Base-by-base conservation (phyloP, 371 early-diverging fungal species). In the Umbelopsis sp. region DNA sequence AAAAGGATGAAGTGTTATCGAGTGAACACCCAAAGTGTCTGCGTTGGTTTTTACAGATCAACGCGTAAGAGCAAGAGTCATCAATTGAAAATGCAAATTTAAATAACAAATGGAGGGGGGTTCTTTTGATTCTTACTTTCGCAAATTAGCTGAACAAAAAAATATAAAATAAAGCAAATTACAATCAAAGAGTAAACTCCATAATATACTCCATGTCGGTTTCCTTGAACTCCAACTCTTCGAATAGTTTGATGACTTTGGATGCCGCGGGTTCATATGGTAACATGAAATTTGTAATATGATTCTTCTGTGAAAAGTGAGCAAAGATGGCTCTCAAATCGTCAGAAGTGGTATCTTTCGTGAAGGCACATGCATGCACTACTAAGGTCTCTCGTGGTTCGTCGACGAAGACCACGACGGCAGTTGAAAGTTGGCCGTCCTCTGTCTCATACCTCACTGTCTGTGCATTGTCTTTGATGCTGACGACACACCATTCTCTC, bases 151-250 rank as follows among this genome's bases (percentile, higher is more conserved):
- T 5, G 12, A 41, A 41, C 38, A 41, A 41, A 41, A 41, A 41
- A 41, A 41, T 10, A 41, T 41, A 41, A 41, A 41, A 41, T 41
- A 25, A 29, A 24, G 8, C 4, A 35, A 57, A 29, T 57, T 35
- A 35, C 48, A 20, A 48, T 20, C 32, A 57, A 24, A 57, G 29
- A 11, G 37, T 35, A 37, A 57, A 0, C 35, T 57, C 35, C 57
- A 57, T 57, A 16, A 57, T 35, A 35, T 57, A 57, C 32, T 57
- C 57, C 57, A 57, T 57, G 18, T 57, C 57, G 6, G 29, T 35
- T 35, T 57, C 57, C 7, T 35, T 4, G 35, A 57, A 57, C 11
- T 35, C 57, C 29, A 57, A 18, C 18, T 57, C 57, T 35, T 57
- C 5, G 35, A 57, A 57, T 35, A 57, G 29, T 1, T 12, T 18